Evolutionary conservation across 2,329 filamentous ascomycete species (phyloP).

Genomic region (Colletotrichum salicis): DNA sequence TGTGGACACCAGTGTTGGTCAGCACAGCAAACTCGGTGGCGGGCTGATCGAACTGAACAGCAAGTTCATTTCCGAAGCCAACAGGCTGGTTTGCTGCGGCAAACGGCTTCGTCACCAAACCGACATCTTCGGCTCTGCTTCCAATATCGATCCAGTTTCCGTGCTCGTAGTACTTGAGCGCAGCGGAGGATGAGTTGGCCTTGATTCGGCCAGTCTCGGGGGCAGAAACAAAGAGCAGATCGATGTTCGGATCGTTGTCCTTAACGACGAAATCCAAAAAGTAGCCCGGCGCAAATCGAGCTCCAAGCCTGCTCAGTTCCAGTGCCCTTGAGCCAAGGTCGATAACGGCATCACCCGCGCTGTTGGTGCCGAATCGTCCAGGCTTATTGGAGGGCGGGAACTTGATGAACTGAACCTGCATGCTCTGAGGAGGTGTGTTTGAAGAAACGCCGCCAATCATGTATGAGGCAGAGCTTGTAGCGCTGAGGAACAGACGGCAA

Average conservation of each 20-base stretch:
- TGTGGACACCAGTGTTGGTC: slow-evolving; percentile 89
- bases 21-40: slow-evolving; percentile 88
- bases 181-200: slow-evolving; percentile 61
- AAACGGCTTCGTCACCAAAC: slow-evolving; percentile 78
- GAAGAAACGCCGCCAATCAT: slow-evolving; percentile 69
- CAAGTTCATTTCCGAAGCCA: slow-evolving; percentile 94
- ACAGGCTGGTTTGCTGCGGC: slow-evolving; percentile 73
- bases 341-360: slow-evolving; percentile 50
- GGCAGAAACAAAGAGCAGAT: slow-evolving; percentile 83
- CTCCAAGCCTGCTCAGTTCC: slow-evolving; percentile 61
- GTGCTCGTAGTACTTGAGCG: slow-evolving; percentile 77
- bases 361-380: slow-evolving; percentile 41
- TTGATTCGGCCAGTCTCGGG: slow-evolving; percentile 90
- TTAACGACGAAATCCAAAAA: slow-evolving; percentile 86
- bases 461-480: slow-evolving; percentile 80
- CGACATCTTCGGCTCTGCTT: slow-evolving; percentile 80
- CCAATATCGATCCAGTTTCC: slow-evolving; percentile 82
- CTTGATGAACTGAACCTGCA: slow-evolving; percentile 97
- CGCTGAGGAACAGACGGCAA: slow-evolving; percentile 90
- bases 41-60: slow-evolving; percentile 90
- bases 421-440: slow-evolving; percentile 85
- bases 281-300: slow-evolving; percentile 84
- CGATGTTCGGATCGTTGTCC: slow-evolving; percentile 66
- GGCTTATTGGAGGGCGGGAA: slow-evolving; percentile 76
- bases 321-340: slow-evolving; percentile 62